A percentile compares a stretch with the other conserved stretches of the same genome.
Evolutionary conservation across 371 early-diverging fungal species (phyloP).

Genomic region (Vittaforma corneae): DNA sequence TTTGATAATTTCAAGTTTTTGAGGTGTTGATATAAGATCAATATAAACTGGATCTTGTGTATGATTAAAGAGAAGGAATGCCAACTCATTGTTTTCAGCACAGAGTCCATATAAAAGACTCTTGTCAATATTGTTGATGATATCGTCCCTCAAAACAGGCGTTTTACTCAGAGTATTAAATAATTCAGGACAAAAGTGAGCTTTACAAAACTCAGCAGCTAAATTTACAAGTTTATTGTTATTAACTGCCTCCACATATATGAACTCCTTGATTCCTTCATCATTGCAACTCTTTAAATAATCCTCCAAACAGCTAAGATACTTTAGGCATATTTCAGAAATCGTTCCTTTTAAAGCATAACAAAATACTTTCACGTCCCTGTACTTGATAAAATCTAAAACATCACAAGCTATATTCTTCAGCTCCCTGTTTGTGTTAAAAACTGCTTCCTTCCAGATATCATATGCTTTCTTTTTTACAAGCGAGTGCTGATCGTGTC

Average conservation of each 20-base stretch:
- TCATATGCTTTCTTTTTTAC: conserved; percentile 34
- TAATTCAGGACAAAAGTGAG: neutral
- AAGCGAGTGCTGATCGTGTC: conserved; percentile 19
- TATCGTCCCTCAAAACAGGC: neutral
- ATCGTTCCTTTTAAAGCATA: neutral
- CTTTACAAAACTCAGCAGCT: neutral
- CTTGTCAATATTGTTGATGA: neutral
- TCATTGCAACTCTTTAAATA: neutral
- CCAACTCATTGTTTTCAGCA: neutral
- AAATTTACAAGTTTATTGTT: neutral
- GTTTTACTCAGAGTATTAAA: neutral
- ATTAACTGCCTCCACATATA: neutral
- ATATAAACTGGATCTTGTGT: neutral
- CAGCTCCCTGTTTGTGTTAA: conserved; percentile 26
- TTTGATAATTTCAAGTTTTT: neutral
- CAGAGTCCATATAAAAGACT: neutral
- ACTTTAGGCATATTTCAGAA: neutral
- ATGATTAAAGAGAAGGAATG: neutral
- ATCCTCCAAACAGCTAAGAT: neutral
- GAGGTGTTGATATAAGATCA: neutral
- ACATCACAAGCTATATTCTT: conserved; percentile 10
- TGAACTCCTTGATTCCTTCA: neutral
- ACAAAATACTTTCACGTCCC: neutral
- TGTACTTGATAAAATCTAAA: conserved; percentile 14
- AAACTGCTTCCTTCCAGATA: conserved; percentile 17